A percentile compares a stretch with the other conserved stretches of the same genome.
phyloP scores from a whole-genome alignment of 2,329 filamentous ascomycete species.

The Alternaria arborescens region DNA sequence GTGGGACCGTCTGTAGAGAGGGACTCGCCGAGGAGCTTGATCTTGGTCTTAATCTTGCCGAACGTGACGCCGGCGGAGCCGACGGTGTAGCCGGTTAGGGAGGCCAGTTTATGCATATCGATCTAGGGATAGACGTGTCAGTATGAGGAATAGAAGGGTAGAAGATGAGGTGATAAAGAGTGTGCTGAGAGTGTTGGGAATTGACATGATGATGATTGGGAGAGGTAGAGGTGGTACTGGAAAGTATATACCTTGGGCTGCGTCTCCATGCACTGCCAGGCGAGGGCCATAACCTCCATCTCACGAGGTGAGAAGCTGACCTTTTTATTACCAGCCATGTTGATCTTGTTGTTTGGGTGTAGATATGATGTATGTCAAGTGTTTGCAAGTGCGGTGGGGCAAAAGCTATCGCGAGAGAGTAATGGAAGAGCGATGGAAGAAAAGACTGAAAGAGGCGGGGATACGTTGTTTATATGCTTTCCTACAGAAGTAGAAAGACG shows the following conservation, averaged over 20 bases:
- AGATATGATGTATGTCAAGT: background rate
- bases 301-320: constrained; percentile 35
- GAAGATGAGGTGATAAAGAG: background rate
- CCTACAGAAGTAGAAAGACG: background rate
- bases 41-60: constrained; percentile 44
- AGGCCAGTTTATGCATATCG: constrained; percentile 30
- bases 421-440: constrained; percentile 7
- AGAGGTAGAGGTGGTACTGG: background rate
- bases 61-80: constrained; percentile 39
- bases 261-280: constrained; percentile 47
- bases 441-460: background rate
- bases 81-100: constrained; percentile 38
- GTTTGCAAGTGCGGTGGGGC: background rate
- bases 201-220: background rate
- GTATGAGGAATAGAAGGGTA: constrained; percentile 17
- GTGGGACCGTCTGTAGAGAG: constrained; percentile 3
- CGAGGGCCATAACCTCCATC: constrained; percentile 41
- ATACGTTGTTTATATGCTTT: background rate
- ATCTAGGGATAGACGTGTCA: constrained; percentile 12
- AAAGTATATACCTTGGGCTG: constrained; percentile 41
- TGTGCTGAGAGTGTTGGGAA: background rate
- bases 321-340: constrained; percentile 21
- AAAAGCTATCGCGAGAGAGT: background rate
- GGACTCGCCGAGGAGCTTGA: constrained; percentile 28
- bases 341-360: background rate